These are phyloP conservation scores for Trapa incisa DNA, from an alignment of 345 rosid species.

Conservation along the genomic window DNA sequence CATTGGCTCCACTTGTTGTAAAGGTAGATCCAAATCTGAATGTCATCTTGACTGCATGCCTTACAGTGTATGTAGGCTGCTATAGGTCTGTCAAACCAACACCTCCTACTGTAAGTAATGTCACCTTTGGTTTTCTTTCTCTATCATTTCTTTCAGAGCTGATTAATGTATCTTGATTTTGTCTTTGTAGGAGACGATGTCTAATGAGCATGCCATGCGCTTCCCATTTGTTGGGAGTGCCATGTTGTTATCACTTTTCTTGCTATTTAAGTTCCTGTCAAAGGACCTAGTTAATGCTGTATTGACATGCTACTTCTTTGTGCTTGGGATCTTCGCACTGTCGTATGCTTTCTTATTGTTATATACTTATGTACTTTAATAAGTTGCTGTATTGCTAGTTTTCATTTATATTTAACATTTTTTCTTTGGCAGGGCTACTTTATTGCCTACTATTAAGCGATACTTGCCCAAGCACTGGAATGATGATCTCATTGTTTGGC, in stretches of 20 bases:
- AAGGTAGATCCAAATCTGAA: constrained; percentile 85
- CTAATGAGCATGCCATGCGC: constrained; percentile 97
- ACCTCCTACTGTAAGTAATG: constrained; percentile 61
- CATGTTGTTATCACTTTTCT: constrained; percentile 82
- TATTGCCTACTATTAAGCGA: constrained; percentile 65
- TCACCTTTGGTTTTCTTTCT: constrained; percentile 2
- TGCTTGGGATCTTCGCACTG: constrained; percentile 87
- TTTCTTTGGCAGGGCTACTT: constrained; percentile 58
- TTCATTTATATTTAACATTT: neutral
- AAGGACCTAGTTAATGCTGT: constrained; percentile 97
- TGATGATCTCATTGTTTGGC: constrained; percentile 64
- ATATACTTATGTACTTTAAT: constrained; percentile 1
- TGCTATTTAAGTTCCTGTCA: constrained; percentile 88
- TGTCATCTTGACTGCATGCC: constrained; percentile 81
- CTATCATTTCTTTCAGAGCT: neutral
- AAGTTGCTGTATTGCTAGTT: neutral
- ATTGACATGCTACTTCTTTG: constrained; percentile 82
- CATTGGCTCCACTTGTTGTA: constrained; percentile 83
- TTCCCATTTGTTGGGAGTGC: constrained; percentile 99
- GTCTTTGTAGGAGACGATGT: constrained; percentile 81
- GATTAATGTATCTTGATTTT: neutral
- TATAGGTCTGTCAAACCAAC: constrained; percentile 94
- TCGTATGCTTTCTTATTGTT: constrained; percentile 48
- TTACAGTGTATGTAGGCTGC: constrained; percentile 90
- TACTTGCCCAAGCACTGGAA: constrained; percentile 80